Percentiles rank a stretch among this genome's conserved stretches.
Conservation (phyloP, 768 basidiomycete species). For the Galerina sulciceps region DNA sequence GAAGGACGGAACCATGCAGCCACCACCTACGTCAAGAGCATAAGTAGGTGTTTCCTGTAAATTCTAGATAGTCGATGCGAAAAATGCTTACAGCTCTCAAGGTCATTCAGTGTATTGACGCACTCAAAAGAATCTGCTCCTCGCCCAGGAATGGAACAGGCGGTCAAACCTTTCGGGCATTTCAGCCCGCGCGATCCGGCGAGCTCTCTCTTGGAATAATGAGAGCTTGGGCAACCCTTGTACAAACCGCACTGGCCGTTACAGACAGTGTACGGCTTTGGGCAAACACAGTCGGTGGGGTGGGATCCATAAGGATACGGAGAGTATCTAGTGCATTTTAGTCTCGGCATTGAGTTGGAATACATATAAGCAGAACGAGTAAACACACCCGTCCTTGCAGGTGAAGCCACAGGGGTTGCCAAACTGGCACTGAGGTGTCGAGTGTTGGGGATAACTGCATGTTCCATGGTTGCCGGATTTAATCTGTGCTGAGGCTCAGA, state of each 20-base stretch:
- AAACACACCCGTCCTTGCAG: slow-evolving; percentile 47
- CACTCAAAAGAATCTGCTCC: slow-evolving; percentile 50
- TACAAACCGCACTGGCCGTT: slow-evolving; percentile 50
- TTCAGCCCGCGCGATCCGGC: slow-evolving; percentile 24
- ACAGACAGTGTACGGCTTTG: slow-evolving; percentile 44
- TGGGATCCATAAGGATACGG: slow-evolving; percentile 30
- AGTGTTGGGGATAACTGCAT: slow-evolving; percentile 47
- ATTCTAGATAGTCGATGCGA: background rate
- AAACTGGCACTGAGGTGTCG: slow-evolving; percentile 36
- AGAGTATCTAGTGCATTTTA: slow-evolving; percentile 22
- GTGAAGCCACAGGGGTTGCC: slow-evolving; percentile 47
- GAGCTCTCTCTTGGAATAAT: slow-evolving; percentile 34
- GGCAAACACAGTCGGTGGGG: slow-evolving; percentile 47
- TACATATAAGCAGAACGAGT: background rate
- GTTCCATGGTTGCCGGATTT: slow-evolving; percentile 13
- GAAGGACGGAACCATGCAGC: slow-evolving; percentile 43
- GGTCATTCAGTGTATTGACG: slow-evolving; percentile 46
- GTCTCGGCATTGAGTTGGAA: background rate
- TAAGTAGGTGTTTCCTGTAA: background rate
- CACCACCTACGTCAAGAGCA: slow-evolving; percentile 42
- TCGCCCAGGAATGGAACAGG: slow-evolving; percentile 48
- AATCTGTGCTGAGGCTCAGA: slow-evolving; percentile 8
- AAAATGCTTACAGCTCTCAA: slow-evolving; percentile 55
- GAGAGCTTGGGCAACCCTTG: slow-evolving; percentile 36
- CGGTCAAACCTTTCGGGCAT: slow-evolving; percentile 41